Percentiles rank a stretch among this genome's conserved stretches.
Evolutionary conservation across 192 early-diverging fungal species (phyloP).

Genomic region (Rhizoclosmatium sp.): DNA sequence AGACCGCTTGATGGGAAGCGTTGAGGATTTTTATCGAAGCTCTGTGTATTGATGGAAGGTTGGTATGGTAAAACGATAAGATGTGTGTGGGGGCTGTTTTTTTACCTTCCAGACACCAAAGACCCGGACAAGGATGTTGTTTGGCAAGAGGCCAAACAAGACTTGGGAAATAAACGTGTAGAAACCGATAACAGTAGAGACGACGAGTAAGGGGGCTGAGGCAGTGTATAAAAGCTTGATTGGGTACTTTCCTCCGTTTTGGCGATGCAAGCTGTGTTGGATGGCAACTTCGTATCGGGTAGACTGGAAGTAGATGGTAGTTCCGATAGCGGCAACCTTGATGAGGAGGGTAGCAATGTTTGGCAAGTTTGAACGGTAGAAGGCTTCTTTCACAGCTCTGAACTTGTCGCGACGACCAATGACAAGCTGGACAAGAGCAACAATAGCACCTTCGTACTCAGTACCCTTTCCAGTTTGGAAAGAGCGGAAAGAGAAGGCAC

Average conservation of each 20-base stretch:
- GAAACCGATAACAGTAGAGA: slow-evolving; percentile 87
- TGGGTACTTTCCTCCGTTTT: slow-evolving; percentile 88
- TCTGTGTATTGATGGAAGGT: slow-evolving; percentile 48
- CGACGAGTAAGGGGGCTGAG: slow-evolving; percentile 94
- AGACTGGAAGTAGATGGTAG: slow-evolving; percentile 75
- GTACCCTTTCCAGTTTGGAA: slow-evolving; percentile 90
- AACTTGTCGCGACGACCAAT: slow-evolving; percentile 90
- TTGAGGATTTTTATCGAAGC: slow-evolving; percentile 84
- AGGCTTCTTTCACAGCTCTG: slow-evolving; percentile 88
- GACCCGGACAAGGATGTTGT: slow-evolving; percentile 84
- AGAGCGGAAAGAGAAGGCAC: slow-evolving; percentile 87
- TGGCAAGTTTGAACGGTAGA: slow-evolving; percentile 72
- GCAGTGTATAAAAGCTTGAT: slow-evolving; percentile 97
- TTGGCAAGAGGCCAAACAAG: slow-evolving; percentile 89
- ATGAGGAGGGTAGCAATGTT: slow-evolving; percentile 74
- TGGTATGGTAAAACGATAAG: slow-evolving; percentile 23
- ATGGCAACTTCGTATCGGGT: slow-evolving; percentile 94
- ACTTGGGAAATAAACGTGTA: slow-evolving; percentile 93
- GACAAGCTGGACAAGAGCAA: slow-evolving; percentile 86
- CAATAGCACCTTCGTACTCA: slow-evolving; percentile 93
- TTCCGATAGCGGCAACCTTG: slow-evolving; percentile 69
- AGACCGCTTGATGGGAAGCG: slow-evolving; percentile 85
- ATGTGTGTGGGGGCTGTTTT: background rate
- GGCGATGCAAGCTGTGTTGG: slow-evolving; percentile 85
- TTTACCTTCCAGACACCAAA: slow-evolving; percentile 85